Conservation (phyloP, 176 grass and related monocot species). For the Canna indica region DNA sequence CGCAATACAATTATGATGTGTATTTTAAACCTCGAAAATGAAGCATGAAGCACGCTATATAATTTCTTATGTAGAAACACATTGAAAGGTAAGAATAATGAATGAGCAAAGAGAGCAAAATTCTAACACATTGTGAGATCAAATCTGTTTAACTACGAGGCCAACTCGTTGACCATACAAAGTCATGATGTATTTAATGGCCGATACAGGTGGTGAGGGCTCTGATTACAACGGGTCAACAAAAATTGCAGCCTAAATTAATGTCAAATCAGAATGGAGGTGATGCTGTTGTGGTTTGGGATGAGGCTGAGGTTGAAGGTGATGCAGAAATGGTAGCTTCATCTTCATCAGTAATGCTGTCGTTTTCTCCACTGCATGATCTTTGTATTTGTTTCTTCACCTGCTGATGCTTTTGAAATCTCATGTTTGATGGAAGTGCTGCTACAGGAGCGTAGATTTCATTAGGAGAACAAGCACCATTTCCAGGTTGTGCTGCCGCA, state of each 20-base stretch:
- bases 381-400: background rate
- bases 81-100: too few species aligned
- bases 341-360: slow-evolving; percentile 5
- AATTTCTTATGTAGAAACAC: too few species aligned
- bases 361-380: background rate
- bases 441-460: slow-evolving; percentile 35
- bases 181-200: background rate
- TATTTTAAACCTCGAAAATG: too few species aligned
- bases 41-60: too few species aligned
- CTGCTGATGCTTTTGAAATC: background rate
- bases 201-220: background rate
- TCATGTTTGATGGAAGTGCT: slow-evolving; percentile 3
- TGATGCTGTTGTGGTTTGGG: slow-evolving; percentile 31
- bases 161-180: background rate
- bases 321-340: slow-evolving; percentile 25
- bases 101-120: background rate
- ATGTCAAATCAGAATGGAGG: background rate
- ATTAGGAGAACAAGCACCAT: background rate
- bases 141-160: background rate
- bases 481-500: background rate
- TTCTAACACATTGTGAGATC: background rate
- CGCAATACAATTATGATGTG: too few species aligned
- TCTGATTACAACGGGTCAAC: background rate
- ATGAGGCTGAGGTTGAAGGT: slow-evolving; percentile 32
- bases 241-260: background rate